phyloP scores from a whole-genome alignment of 345 rosid species.

The Trapa bicornis region DNA sequence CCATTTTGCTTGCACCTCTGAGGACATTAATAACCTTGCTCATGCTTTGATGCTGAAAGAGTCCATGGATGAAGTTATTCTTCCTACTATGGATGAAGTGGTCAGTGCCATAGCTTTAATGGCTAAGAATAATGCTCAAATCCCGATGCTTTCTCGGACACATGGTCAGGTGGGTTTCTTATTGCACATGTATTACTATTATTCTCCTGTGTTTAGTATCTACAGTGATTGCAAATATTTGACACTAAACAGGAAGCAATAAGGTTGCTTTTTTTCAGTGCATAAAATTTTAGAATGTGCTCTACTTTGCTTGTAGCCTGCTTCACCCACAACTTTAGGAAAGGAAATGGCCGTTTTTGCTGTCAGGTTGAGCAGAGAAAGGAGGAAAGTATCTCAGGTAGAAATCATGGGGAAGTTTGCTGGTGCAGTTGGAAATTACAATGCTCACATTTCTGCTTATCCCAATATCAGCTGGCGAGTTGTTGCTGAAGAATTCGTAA shows the following conservation, averaged over 20 bases:
- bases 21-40: slow-evolving; percentile 90
- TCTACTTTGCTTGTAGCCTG: slow-evolving; percentile 45
- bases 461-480: slow-evolving; percentile 61
- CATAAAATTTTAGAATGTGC: slow-evolving; percentile 3
- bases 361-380: slow-evolving; percentile 68
- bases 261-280: not conserved
- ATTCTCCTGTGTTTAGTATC: not conserved
- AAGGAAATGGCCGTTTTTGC: slow-evolving; percentile 96
- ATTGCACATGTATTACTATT: not conserved
- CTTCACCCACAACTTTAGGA: slow-evolving; percentile 87
- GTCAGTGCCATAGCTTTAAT: slow-evolving; percentile 40
- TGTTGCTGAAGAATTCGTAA: slow-evolving; percentile 68
- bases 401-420: slow-evolving; percentile 87
- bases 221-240: not conserved
- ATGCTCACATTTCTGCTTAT: slow-evolving; percentile 87
- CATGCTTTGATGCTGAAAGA: slow-evolving; percentile 89
- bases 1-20: slow-evolving; percentile 95
- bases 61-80: slow-evolving; percentile 40
- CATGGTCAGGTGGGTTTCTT: slow-evolving; percentile 64
- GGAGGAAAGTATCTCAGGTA: slow-evolving; percentile 52
- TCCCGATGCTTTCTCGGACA: slow-evolving; percentile 92
- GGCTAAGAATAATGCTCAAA: slow-evolving; percentile 53
- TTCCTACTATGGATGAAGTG: slow-evolving; percentile 67
- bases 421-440: slow-evolving; percentile 95
- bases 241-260: not conserved